Evolutionary conservation across 495 filamentous ascomycete genomes (phyloP), one percentile per base, ranked within the genome.

Genomic region (Penicillium nucicola): DNA sequence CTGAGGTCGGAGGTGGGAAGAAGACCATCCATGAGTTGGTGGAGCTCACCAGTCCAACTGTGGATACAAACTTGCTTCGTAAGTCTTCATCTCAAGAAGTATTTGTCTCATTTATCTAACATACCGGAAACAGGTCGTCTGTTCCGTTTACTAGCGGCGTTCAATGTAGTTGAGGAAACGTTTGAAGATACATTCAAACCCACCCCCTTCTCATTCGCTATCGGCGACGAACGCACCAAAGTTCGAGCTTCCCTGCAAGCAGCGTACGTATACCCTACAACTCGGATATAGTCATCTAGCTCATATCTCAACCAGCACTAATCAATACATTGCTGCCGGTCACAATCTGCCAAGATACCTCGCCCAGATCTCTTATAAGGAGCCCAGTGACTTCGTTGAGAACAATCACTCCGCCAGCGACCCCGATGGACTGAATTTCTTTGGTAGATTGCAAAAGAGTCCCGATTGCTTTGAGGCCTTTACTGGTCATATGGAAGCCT

Each of bases 401-500:
- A 64, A 48, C 58, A 64, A 61, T 65, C 60, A 61, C 52, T 61
- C 62, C 6, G 57, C 66, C 18, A 70, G 64, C 11, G 56, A 68
- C 20, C 60, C 66, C 5, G 60, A 62, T 15, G 39, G 60, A 32
- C 72, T 72, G 45, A 61, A 56, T 23, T 79, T 67, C 44, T 64
- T 67, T 23, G 56, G 44, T 0, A 53, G 71, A 54, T 35, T 68
- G 10, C 49, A 56, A 35, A 48, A 59, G 10, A 60, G 62, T 15
- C 73, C 76, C 0, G 44, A 56, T 1, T 53, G 55, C 35, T 58
- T 71, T 28, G 60, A 56, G 20, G 50, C 62, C 30, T 75, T 78
- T 52, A 61, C 72, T 25, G 44, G 60, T 1, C 65, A 65, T 31
- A 79, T 79, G 75, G 64, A 67, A 32, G 56, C 58, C 5, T 66